A percentile compares a stretch with the other conserved stretches of the same genome.
Conservation (phyloP, 176 grass and related monocot species). For the Carex littledalei region DNA sequence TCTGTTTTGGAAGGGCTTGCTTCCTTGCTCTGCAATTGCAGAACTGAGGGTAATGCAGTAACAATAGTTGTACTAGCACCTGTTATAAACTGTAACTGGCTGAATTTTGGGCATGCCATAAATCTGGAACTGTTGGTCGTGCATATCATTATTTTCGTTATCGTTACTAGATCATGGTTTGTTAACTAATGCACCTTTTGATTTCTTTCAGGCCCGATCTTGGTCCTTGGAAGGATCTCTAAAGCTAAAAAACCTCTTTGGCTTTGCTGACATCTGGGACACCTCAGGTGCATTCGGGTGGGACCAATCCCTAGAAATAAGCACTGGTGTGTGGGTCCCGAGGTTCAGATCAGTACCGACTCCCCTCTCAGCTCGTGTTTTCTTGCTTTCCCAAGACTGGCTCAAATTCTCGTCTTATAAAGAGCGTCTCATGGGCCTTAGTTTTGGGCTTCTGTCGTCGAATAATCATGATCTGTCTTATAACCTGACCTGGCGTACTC, state of each 20-base stretch:
- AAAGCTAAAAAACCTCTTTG: conserved; percentile 90
- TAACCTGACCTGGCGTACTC: conserved; percentile 69
- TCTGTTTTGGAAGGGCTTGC: neutral
- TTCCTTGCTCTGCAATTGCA: neutral
- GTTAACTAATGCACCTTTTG: conserved; percentile 6
- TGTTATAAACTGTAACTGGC: neutral
- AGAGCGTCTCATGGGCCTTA: conserved; percentile 58
- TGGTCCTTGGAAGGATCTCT: conserved; percentile 66
- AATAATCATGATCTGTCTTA: conserved; percentile 64
- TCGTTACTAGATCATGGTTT: neutral
- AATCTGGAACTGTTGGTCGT: neutral
- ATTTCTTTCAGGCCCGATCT: conserved; percentile 53
- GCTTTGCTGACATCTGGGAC: conserved; percentile 79
- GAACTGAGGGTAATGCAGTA: neutral
- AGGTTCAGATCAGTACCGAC: conserved; percentile 63
- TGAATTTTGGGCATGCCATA: neutral
- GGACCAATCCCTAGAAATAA: conserved; percentile 61
- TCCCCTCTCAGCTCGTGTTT: conserved; percentile 50
- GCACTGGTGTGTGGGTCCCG: conserved; percentile 51
- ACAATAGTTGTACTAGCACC: neutral
- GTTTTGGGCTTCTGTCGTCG: conserved; percentile 73
- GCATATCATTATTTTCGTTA: conserved; percentile 1
- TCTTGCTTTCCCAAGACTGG: conserved; percentile 67
- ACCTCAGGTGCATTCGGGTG: conserved; percentile 51
- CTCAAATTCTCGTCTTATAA: conserved; percentile 72